A percentile compares a stretch with the other conserved stretches of the same genome.
Conservation (phyloP, 192 early-diverging fungal genomes). For the Backusella mclennaniae region DNA sequence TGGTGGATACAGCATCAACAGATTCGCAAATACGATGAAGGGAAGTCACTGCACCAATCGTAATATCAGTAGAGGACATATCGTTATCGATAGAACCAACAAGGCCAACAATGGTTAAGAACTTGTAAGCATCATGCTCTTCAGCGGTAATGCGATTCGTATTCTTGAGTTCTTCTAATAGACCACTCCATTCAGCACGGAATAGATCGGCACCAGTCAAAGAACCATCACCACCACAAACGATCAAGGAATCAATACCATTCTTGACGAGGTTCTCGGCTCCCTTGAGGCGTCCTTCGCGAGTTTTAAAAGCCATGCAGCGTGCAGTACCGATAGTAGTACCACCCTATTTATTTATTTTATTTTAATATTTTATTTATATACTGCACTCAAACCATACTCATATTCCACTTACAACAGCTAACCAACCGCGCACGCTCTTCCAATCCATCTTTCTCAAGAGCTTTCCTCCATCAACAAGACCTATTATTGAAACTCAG, state of each 20-base stretch:
- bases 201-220: conserved; percentile 94
- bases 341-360: conserved; percentile 64
- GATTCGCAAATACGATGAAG: conserved; percentile 96
- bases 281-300: conserved; percentile 82
- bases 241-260: conserved; percentile 95
- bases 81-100: conserved; percentile 99
- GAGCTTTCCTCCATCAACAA: conserved; percentile 89
- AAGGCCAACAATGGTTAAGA: conserved; percentile 93
- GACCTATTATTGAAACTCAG: conserved; percentile 47
- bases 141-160: conserved; percentile 57
- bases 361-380: background rate
- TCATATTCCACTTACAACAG: conserved; percentile 46
- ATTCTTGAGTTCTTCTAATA: conserved; percentile 73
- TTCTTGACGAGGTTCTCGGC: conserved; percentile 84
- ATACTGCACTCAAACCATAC: background rate
- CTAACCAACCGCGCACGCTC: conserved; percentile 86
- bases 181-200: conserved; percentile 86
- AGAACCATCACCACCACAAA: conserved; percentile 96
- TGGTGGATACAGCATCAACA: conserved; percentile 90
- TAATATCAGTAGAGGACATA: conserved; percentile 85
- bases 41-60: conserved; percentile 92
- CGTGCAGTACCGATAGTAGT: conserved; percentile 95
- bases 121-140: conserved; percentile 58
- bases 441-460: conserved; percentile 85
- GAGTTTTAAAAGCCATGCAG: conserved; percentile 79